Conservation (phyloP, 2,329 filamentous ascomycete species). For the Cytospora mali region DNA sequence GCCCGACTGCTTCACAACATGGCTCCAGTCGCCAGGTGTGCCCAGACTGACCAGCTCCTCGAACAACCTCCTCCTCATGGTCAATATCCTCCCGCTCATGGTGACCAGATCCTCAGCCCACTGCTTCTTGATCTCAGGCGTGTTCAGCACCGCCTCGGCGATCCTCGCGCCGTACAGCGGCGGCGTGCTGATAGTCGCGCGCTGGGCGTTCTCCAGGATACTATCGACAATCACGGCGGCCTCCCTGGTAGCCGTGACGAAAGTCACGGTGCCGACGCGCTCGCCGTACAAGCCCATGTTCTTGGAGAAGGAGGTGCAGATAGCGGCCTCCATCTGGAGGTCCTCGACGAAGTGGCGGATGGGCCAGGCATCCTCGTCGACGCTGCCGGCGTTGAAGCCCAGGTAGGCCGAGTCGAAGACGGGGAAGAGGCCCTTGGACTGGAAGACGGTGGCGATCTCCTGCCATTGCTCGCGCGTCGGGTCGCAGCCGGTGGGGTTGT, state of each 20-base stretch:
- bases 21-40: conserved; percentile 43
- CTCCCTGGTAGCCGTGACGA: conserved; percentile 33
- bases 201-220: conserved; percentile 37
- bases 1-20: conserved; percentile 42
- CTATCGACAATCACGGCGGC: conserved; percentile 32
- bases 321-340: conserved; percentile 50
- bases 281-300: conserved; percentile 54
- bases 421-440: conserved; percentile 34
- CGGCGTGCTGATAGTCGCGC: conserved; percentile 41
- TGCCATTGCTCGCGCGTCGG: conserved; percentile 40
- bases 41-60: conserved; percentile 36
- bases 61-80: conserved; percentile 40
- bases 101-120: conserved; percentile 41
- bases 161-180: conserved; percentile 42
- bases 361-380: conserved; percentile 38
- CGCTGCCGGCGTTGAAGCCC: conserved; percentile 37
- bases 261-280: conserved; percentile 37
- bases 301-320: conserved; percentile 65
- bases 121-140: conserved; percentile 34
- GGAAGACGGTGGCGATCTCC: conserved; percentile 33
- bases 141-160: conserved; percentile 38
- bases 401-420: conserved; percentile 40
- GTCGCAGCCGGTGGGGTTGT: conserved; percentile 48
- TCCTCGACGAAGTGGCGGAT: conserved; percentile 39
- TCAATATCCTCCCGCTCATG: conserved; percentile 41